phyloP scores from a whole-genome alignment of 208 protist genomes.

The Acanthamoeba castellanii region DNA sequence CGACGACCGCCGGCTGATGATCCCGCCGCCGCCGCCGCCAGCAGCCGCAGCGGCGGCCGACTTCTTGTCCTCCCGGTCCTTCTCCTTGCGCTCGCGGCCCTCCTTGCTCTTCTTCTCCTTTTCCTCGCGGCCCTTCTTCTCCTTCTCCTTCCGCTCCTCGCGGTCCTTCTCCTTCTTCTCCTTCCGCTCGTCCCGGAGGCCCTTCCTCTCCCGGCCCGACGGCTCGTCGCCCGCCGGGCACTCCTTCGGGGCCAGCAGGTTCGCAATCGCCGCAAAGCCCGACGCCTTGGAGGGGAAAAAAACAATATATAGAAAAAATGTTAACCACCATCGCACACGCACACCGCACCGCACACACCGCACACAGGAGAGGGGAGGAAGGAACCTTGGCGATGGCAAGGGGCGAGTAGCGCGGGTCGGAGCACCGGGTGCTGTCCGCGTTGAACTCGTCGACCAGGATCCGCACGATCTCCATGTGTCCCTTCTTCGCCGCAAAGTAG shows the following conservation, averaged over 20 bases:
- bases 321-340: not conserved
- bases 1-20: not conserved
- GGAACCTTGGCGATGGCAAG: not conserved
- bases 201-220: not conserved
- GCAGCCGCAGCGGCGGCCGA: no score
- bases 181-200: not conserved
- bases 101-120: not conserved
- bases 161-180: not conserved
- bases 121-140: not conserved
- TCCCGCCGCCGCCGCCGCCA: no score
- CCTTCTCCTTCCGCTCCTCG: not conserved
- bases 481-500: conserved; percentile 40
- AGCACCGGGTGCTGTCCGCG: not conserved
- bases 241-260: not conserved
- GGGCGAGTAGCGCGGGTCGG: not conserved
- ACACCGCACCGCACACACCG: not conserved
- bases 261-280: not conserved
- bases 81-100: not conserved
- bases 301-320: no score
- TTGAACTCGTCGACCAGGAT: conserved; percentile 27
- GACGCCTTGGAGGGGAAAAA: not conserved
- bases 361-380: not conserved
- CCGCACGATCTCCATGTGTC: not conserved
- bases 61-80: no score
- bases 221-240: not conserved